Evolutionary conservation across 106 monocot genomes (phyloP), one percentile per base, ranked within the genome.

Genomic region (Acorus gramineus): DNA sequence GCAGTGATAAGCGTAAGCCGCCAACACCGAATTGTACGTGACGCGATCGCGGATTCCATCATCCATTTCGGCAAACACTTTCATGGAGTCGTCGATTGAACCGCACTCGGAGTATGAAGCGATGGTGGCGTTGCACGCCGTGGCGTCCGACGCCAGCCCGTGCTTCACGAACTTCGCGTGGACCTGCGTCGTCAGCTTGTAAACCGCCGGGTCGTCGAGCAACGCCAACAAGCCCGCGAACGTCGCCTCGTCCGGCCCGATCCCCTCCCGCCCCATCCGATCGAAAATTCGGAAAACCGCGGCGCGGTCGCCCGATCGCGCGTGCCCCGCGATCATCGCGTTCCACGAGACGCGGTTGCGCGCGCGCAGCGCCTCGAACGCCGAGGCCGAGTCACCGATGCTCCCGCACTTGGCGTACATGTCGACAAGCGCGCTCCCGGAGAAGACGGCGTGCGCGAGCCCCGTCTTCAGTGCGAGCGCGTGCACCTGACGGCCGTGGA

Each of bases 21-120:
- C 84, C 45, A 93, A 70, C 79, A 87, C 63, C 0, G 87, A 82
- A 66, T 93, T 93, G 85, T 87, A 93, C 4, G 80, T 70, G 44
- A 87, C 84, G 64, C 78, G 68, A 45, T 92, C 92, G 60, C 73
- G 70, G 28, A 45, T 44, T 0, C 7, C 64, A 11, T 53, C 65
- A 1, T 28, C 28, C 72, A 82, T 85, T 4, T 67, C 66, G 2
- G 70, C 74, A 55, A 85, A 92, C 9, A 87, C 52, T 59, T 74
- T 92, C 62, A 11, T 65, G 0, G 85, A 77, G 4, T 88, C 92
- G 6, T 13, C 54, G 7, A 85, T 44, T 0, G 65, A 66, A 4
- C 80, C 80, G 52, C 85, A 80, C 49, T 75, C 80, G 0, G 82
- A 85, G 50, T 87, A 93, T 0, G 92, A 81, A 0, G 73, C 76